Conservation (phyloP, 176 grass and related monocot genomes). For the Zea luxurians region DNA sequence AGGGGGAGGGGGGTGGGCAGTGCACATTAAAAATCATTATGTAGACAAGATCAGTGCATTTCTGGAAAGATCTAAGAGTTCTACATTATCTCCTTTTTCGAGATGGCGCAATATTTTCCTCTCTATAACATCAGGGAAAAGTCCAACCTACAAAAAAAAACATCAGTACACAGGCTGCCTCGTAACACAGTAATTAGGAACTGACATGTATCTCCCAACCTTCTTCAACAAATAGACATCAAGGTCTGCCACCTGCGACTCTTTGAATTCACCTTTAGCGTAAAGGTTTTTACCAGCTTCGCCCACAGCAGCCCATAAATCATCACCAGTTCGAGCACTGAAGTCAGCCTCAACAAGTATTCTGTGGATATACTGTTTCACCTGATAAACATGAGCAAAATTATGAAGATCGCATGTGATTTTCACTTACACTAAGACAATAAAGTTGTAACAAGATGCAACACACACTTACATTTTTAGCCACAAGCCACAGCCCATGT, state of each 20-base stretch:
- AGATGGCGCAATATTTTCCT: constrained; percentile 74
- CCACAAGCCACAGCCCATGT: constrained; percentile 89
- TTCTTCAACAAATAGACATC: constrained; percentile 90
- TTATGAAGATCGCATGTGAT: neutral
- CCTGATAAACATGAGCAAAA: constrained; percentile 51
- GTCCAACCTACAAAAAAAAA: constrained; percentile 75
- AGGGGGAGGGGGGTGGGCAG: neutral
- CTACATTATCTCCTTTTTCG: constrained; percentile 80
- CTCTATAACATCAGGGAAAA: constrained; percentile 92
- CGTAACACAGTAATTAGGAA: constrained; percentile 31
- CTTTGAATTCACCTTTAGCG: constrained; percentile 68
- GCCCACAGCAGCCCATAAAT: constrained; percentile 69
- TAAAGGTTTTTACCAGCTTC: constrained; percentile 74
- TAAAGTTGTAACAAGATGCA: constrained; percentile 1
- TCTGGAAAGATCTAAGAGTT: constrained; percentile 16
- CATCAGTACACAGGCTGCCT: constrained; percentile 43
- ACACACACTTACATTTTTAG: constrained; percentile 76
- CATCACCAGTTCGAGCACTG: constrained; percentile 41
- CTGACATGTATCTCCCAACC: constrained; percentile 43
- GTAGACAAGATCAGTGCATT: neutral
- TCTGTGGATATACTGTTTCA: constrained; percentile 85
- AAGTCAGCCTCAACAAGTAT: constrained; percentile 86
- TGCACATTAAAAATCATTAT: neutral
- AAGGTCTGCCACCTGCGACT: constrained; percentile 55
- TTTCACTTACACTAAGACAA: neutral